phyloP scores from a whole-genome alignment of 495 filamentous ascomycete genomes.

The Daldinia childiae region DNA sequence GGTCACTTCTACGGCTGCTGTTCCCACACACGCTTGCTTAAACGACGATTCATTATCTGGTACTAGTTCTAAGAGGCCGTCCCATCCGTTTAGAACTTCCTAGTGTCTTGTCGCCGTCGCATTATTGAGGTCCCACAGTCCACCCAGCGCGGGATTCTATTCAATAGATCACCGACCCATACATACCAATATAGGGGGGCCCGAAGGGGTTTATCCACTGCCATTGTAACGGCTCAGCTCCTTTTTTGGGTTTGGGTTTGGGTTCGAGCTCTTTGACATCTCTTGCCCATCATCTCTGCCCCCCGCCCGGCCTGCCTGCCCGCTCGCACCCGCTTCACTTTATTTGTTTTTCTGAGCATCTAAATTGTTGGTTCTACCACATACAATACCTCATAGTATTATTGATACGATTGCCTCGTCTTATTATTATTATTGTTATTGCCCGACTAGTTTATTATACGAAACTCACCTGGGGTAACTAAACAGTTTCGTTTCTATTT shows the following conservation, averaged over 20 bases:
- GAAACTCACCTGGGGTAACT: conserved; percentile 2
- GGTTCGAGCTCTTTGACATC: conserved; percentile 41
- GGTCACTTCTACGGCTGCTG: not conserved
- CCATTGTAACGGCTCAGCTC: conserved; percentile 30
- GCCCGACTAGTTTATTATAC: conserved; percentile 9
- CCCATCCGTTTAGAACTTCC: conserved; percentile 12
- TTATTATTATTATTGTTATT: conserved; percentile 9
- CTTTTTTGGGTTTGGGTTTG: not conserved
- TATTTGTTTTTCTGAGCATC: conserved; percentile 10
- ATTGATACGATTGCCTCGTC: conserved; percentile 19
- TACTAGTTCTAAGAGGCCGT: not conserved
- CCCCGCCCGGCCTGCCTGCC: no score
- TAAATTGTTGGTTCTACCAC: conserved; percentile 10
- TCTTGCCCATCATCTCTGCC: conserved; percentile 3
- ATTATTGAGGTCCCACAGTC: conserved; percentile 35
- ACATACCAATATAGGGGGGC: conserved; percentile 27
- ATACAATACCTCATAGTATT: not conserved
- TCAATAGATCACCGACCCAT: conserved; percentile 33
- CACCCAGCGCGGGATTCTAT: conserved; percentile 22
- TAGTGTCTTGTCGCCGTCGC: conserved; percentile 35
- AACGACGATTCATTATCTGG: not conserved
- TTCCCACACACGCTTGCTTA: not conserved
- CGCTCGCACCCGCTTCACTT: conserved; percentile 4
- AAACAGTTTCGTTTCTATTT: not conserved
- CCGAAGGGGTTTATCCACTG: conserved; percentile 40